Evolutionary conservation across 768 basidiomycete species (phyloP), one percentile per base, ranked within the genome.

Genomic region (Favolaschia claudopus): DNA sequence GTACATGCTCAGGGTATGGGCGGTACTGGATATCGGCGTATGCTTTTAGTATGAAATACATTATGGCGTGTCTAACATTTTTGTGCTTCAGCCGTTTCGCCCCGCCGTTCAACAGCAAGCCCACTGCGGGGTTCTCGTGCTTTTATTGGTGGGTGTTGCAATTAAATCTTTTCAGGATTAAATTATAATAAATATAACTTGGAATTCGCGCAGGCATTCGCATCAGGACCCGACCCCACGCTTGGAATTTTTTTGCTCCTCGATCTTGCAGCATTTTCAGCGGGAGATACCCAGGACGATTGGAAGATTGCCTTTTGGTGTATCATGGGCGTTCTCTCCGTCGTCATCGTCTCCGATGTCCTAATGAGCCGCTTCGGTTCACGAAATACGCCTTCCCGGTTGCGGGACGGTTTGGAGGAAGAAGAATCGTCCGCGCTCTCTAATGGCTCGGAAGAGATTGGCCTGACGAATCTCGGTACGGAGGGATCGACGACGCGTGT

Each of bases 191-290:
- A n/a, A n/a, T n/a, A n/a, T n/a, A n/a, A 14, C 33, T 24, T 19
- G 36, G 42, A 22, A 51, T 24, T 43, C 22, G 20, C 32, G 31
- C 52, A 76, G 76, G 74, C 72, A 17, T 57, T 75, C 37, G 71
- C 72, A n/a, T 72, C 74, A 32, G 77, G 76, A 2, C 76, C 76
- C 37, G 75, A 78, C 59, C 76, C 76, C 31, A 76, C 70, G 14
- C 60, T 77, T 20, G 72, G 75, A 2, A 31, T 76, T 7, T 72
- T 68, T 42, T 64, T 76, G 7, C 64, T 76, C 9, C 73, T 70
- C 50, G 66, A 72, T 38, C 69, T 78, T 32, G 48, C 67, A 8
- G 66, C 72, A n/a, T 70, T 78, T 25, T 51, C 68, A n/a, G 64
- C 66, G 32, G 75, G 72, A 42, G 46, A 60, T 24, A 58, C 57